A percentile compares a stretch with the other conserved stretches of the same genome.
phyloP scores from a whole-genome alignment of 1,139 yeast species.

The Nakaseomyces delphensis region DNA sequence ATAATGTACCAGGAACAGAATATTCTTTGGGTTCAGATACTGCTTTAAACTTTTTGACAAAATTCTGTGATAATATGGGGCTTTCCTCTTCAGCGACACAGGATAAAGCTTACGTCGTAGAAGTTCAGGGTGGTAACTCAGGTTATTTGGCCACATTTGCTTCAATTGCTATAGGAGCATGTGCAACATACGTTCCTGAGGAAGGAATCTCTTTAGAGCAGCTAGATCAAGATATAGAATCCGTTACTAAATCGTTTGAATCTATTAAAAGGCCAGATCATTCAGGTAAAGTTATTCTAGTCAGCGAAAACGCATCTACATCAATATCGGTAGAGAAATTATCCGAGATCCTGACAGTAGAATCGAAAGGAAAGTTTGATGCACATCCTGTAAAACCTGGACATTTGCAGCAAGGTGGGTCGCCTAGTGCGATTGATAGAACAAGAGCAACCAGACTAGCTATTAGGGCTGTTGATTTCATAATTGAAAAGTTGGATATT shows the following conservation, averaged over 20 bases:
- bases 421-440: constrained; percentile 71
- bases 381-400: constrained; percentile 75
- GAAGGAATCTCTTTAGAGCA: constrained; percentile 65
- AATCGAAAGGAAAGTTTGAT: constrained; percentile 59
- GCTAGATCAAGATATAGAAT: constrained; percentile 66
- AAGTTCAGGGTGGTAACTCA: constrained; percentile 94
- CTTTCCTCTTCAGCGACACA: constrained; percentile 93
- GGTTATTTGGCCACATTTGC: constrained; percentile 87
- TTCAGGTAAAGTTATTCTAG: constrained; percentile 58
- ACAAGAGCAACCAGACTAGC: constrained; percentile 64
- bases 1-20: constrained; percentile 94
- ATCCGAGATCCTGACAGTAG: constrained; percentile 60
- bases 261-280: constrained; percentile 73
- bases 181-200: constrained; percentile 90
- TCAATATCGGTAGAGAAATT: constrained; percentile 59
- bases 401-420: constrained; percentile 74
- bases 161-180: constrained; percentile 83
- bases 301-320: constrained; percentile 60
- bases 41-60: constrained; percentile 79
- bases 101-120: constrained; percentile 91
- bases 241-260: constrained; percentile 58
- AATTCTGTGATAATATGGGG: constrained; percentile 89
- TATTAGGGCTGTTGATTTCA: constrained; percentile 58
- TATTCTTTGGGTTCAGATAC: constrained; percentile 89
- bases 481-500: constrained; percentile 40